These are phyloP conservation scores for Hysterangium stoloniferum DNA, from an alignment of 768 basidiomycete species.

Conservation along the genomic window DNA sequence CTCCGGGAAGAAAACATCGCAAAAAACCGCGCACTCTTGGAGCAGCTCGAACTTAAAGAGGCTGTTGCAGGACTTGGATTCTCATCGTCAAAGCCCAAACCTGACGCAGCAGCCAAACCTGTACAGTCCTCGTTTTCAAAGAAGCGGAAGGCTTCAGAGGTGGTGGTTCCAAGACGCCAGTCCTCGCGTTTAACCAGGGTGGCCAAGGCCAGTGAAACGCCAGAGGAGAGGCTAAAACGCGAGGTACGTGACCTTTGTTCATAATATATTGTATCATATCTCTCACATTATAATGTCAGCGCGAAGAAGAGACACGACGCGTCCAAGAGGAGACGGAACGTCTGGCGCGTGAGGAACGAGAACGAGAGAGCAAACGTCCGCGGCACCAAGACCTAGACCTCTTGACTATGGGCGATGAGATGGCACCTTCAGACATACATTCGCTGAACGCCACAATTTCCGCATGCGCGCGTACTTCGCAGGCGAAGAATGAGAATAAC, in stretches of 20 bases:
- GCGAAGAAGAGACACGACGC: conserved; percentile 41
- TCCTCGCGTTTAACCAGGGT: conserved; percentile 50
- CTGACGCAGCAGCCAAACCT: conserved; percentile 45
- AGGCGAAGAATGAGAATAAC: conserved; percentile 44
- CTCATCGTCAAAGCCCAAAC: conserved; percentile 30
- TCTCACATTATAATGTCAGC: conserved; percentile 26
- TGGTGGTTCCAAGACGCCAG: conserved; percentile 49
- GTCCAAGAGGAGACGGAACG: conserved; percentile 54
- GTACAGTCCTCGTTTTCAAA: conserved; percentile 47
- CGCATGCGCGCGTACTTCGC: conserved; percentile 30
- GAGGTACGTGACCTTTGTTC: conserved; percentile 36
- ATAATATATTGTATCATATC: neutral
- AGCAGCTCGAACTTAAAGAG: conserved; percentile 59
- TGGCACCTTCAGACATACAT: conserved; percentile 35
- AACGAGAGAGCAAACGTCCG: conserved; percentile 56
- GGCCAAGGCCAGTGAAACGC: conserved; percentile 56
- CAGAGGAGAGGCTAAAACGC: conserved; percentile 55
- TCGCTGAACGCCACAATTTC: conserved; percentile 40
- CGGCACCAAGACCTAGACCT: conserved; percentile 62
- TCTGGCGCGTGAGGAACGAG: conserved; percentile 53
- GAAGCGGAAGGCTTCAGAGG: conserved; percentile 40
- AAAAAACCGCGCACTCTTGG: conserved; percentile 66
- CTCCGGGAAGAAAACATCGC: conserved; percentile 70
- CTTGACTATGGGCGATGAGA: conserved; percentile 44
- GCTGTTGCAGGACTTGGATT: conserved; percentile 43